Base-by-base conservation (phyloP, 2,329 filamentous ascomycete species). In the Curvularia lunata region DNA sequence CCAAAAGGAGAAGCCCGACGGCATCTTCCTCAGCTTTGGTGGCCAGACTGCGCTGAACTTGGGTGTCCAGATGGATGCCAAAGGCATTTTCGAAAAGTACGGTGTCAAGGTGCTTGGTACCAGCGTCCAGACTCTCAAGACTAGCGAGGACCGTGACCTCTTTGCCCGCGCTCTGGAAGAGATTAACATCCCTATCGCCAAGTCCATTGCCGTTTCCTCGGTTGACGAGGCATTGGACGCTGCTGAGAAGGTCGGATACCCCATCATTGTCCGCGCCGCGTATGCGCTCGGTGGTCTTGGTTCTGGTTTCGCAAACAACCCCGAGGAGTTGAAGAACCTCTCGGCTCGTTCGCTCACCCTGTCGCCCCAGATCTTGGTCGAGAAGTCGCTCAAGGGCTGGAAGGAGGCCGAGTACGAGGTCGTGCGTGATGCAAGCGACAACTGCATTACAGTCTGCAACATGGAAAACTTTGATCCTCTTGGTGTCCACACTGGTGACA, bases 361-460 rank as follows among this genome's bases (percentile, higher is more conserved):
- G 34, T 94, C 94, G 2, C 94, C 95, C 48, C 95, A 99, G 79
- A 97, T 99, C 72, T 81, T 99, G 75, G 93, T 99, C 58, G 95
- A 99, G 84, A 98, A 98, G 82, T 97, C 92, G 51, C 87, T 99
- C 69, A 98, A 97, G 84, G 95, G 95, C 78, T 99, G 95, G 95
- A 99, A 99, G 81, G 95, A 99, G 80, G 90, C 97, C 49, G 95
- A 99, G 79, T 99, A 98, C 75, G 95, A 98, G 80, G 95, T 98
- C 56, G 95, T 98, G 62, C 91, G 95, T 70, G 95, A 99, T 78
- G 94, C 92, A 52, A 89, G 91, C 78, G 96, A 98, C 85, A 99
- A 99, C 86, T 98, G 95, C 78, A 98, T 98, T 73, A 98, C 94
- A 3, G 94, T 98, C 69, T 98, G 94, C 85, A 98, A 96, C 82